phyloP scores from a whole-genome alignment of 352 stramenopile genomes.

The Plasmopara halstedii region DNA sequence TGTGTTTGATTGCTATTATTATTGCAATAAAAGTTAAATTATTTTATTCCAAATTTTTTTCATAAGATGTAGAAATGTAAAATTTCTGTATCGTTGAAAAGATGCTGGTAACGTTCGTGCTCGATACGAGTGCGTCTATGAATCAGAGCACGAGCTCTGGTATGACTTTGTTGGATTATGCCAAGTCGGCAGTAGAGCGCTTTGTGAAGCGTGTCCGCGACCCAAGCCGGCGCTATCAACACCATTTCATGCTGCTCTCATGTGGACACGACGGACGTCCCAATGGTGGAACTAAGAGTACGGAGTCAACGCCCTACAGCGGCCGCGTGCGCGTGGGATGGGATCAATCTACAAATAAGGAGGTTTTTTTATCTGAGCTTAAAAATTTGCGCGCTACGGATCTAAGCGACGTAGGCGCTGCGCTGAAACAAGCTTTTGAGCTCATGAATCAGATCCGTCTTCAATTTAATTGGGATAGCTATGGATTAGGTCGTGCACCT shows the following conservation, averaged over 20 bases:
- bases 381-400: constrained; percentile 79
- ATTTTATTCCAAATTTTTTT: too few species aligned
- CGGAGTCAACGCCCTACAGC: constrained; percentile 27
- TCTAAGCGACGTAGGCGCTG: constrained; percentile 66
- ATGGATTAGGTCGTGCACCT: constrained; percentile 60
- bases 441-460: constrained; percentile 87
- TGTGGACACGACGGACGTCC: constrained; percentile 38
- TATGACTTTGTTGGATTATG: constrained; percentile 86
- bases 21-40: too few species aligned
- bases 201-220: constrained; percentile 84
- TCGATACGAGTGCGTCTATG: constrained; percentile 88
- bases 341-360: constrained; percentile 83
- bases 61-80: too few species aligned
- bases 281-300: constrained; percentile 6
- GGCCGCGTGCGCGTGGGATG: constrained; percentile 75
- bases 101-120: constrained; percentile 87
- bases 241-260: constrained; percentile 87
- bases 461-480: constrained; percentile 86
- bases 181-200: constrained; percentile 82
- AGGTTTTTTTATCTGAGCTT: constrained; percentile 70
- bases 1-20: too few species aligned
- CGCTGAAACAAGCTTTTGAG: constrained; percentile 74
- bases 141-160: constrained; percentile 83
- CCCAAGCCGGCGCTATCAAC: constrained; percentile 73
- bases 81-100: too few species aligned